phyloP scores from a whole-genome alignment of 495 filamentous ascomycete species.

The Aspergillus conjunctus region DNA sequence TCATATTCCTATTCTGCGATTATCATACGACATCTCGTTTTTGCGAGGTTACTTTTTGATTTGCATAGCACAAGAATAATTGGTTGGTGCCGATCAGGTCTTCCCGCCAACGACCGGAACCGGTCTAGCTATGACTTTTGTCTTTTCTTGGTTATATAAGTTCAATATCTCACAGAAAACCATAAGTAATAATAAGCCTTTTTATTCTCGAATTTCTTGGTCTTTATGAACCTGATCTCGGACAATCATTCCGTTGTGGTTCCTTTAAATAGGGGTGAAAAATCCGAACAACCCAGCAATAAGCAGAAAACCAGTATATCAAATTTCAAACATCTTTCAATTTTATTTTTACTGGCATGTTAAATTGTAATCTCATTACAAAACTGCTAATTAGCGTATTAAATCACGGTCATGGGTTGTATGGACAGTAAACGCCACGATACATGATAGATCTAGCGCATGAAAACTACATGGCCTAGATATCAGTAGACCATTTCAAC shows the following conservation, averaged over 20 bases:
- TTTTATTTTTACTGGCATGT: neutral
- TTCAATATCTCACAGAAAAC: conserved; percentile 1
- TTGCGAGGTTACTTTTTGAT: neutral
- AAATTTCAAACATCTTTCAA: neutral
- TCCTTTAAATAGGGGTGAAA: neutral
- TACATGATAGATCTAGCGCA: neutral
- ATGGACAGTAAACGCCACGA: neutral
- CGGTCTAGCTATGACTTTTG: too few relatives aligned
- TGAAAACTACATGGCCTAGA: neutral
- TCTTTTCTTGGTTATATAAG: neutral
- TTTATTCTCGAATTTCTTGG: neutral
- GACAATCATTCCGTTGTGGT: conserved; percentile 1
- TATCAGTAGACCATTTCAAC: neutral
- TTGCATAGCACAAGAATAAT: neutral
- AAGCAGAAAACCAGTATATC: neutral
- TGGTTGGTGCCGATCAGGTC: neutral
- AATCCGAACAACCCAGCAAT: conserved; percentile 1
- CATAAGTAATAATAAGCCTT: neutral
- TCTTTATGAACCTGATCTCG: neutral
- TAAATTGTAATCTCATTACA: neutral
- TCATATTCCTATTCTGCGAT: neutral
- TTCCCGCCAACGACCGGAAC: neutral
- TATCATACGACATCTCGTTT: conserved; percentile 1
- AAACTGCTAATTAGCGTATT: neutral
- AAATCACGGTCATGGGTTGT: neutral